phyloP scores from a whole-genome alignment of 1,139 yeast genomes.

The Suhomyces bokatorum region DNA sequence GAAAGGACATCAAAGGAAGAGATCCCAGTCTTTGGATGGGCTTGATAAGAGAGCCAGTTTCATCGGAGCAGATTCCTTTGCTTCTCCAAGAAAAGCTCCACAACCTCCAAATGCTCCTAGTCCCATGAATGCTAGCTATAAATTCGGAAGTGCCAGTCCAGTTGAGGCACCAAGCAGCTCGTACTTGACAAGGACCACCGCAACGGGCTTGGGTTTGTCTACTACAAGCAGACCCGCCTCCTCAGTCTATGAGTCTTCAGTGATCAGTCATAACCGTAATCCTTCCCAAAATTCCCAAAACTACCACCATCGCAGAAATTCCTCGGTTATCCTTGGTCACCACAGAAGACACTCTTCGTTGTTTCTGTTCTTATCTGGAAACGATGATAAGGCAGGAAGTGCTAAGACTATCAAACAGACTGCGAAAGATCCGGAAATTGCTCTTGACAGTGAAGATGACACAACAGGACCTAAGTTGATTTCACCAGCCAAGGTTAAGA shows the following conservation, averaged over 20 bases:
- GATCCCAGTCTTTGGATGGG: slow-evolving; percentile 57
- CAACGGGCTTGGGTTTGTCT: slow-evolving; percentile 17
- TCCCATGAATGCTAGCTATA: slow-evolving; percentile 25
- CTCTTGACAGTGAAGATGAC: slow-evolving; percentile 6
- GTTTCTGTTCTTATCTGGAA: slow-evolving; percentile 44
- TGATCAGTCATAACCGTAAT: slow-evolving; percentile 31
- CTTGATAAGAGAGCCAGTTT: slow-evolving; percentile 17
- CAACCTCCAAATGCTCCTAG: slow-evolving; percentile 53
- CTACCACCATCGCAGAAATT: slow-evolving; percentile 36
- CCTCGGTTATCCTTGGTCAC: slow-evolving; percentile 25
- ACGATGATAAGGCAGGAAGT: slow-evolving; percentile 14
- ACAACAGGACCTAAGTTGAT: slow-evolving; percentile 17
- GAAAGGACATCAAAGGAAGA: slow-evolving; percentile 40
- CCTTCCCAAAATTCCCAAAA: slow-evolving; percentile 22
- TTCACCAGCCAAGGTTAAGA: slow-evolving; percentile 29
- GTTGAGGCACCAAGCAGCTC: slow-evolving; percentile 15
- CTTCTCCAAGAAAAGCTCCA: slow-evolving; percentile 67
- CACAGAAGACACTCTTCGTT: slow-evolving; percentile 48
- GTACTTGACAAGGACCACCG: slow-evolving; percentile 31
- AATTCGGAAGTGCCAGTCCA: slow-evolving; percentile 28
- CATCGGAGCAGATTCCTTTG: slow-evolving; percentile 30
- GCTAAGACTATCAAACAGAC: background rate
- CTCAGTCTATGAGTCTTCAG: slow-evolving; percentile 42
- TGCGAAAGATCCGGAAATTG: background rate
- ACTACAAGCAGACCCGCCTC: slow-evolving; percentile 41